These are phyloP conservation scores for Populus deltoides DNA, from an alignment of 345 rosid genomes.

Conservation along the genomic window DNA sequence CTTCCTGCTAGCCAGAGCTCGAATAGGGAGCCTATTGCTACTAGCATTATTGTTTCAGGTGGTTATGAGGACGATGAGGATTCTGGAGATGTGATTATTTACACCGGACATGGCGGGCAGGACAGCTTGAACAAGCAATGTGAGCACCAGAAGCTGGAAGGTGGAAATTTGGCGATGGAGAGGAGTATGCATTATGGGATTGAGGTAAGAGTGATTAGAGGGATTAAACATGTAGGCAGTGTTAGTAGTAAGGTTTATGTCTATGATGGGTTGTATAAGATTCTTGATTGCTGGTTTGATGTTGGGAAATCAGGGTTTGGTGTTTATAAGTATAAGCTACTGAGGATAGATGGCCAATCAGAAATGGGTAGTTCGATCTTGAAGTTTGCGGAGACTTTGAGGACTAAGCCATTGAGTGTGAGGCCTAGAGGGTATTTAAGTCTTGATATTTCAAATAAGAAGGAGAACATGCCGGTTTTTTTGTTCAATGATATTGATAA, in stretches of 20 bases:
- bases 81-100: constrained; percentile 61
- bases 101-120: constrained; percentile 90
- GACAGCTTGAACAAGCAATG: constrained; percentile 62
- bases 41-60: constrained; percentile 82
- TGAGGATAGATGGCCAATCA: constrained; percentile 73
- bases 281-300: constrained; percentile 84
- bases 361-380: constrained; percentile 77
- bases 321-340: constrained; percentile 66
- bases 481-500: constrained; percentile 72
- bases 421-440: constrained; percentile 72
- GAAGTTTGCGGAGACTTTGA: constrained; percentile 63
- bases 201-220: constrained; percentile 73
- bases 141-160: constrained; percentile 74
- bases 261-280: constrained; percentile 82
- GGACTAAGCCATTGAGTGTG: constrained; percentile 47
- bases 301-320: constrained; percentile 90
- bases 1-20: constrained; percentile 59
- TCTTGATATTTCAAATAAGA: constrained; percentile 65
- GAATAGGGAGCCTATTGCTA: constrained; percentile 78
- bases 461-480: constrained; percentile 63
- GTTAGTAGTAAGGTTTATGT: constrained; percentile 61
- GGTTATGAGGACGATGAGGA: constrained; percentile 90
- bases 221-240: constrained; percentile 55
- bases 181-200: constrained; percentile 79
- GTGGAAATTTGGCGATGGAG: constrained; percentile 84